Evolutionary conservation across 805 yeast species (phyloP).

Genomic region (Metschnikowia picachoensis): DNA sequence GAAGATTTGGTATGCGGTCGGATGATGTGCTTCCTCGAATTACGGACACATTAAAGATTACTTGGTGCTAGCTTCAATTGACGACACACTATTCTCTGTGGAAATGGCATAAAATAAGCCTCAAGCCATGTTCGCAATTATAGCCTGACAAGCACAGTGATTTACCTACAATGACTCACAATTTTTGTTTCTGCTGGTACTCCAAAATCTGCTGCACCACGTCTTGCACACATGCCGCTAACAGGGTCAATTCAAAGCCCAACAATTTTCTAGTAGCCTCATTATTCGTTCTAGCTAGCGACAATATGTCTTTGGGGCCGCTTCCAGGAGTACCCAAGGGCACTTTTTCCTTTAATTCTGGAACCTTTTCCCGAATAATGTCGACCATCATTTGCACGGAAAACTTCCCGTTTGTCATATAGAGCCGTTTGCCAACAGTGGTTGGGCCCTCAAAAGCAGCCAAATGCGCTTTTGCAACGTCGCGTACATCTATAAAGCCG

Average conservation of each 20-base stretch:
- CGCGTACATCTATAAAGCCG: conserved; percentile 18
- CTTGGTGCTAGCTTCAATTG: too few species aligned
- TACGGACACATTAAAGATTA: too few species aligned
- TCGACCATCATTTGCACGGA: conserved; percentile 33
- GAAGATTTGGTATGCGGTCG: too few species aligned
- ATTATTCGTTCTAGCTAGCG: conserved; percentile 18
- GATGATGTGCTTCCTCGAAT: too few species aligned
- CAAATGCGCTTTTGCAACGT: conserved; percentile 27
- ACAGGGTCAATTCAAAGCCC: conserved; percentile 14
- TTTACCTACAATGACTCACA: neutral
- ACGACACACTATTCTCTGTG: too few species aligned
- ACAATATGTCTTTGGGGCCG: conserved; percentile 26
- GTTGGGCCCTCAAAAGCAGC: conserved; percentile 27
- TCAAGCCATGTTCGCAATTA: too few species aligned
- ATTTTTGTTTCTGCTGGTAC: conserved; percentile 4
- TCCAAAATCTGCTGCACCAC: conserved; percentile 19
- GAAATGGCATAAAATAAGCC: too few species aligned
- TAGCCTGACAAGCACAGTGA: too few species aligned
- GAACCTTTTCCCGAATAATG: conserved; percentile 32
- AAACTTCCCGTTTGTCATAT: conserved; percentile 30
- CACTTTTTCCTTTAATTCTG: conserved; percentile 15
- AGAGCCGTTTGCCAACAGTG: conserved; percentile 17
- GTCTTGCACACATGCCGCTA: conserved; percentile 17
- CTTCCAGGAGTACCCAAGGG: conserved; percentile 30
- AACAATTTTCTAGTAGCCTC: conserved; percentile 14